Percentiles rank a stretch among this genome's conserved stretches.
These are phyloP conservation scores for Podospora sp. DNA, from an alignment of 495 filamentous ascomycete species.

Conservation along the genomic window DNA sequence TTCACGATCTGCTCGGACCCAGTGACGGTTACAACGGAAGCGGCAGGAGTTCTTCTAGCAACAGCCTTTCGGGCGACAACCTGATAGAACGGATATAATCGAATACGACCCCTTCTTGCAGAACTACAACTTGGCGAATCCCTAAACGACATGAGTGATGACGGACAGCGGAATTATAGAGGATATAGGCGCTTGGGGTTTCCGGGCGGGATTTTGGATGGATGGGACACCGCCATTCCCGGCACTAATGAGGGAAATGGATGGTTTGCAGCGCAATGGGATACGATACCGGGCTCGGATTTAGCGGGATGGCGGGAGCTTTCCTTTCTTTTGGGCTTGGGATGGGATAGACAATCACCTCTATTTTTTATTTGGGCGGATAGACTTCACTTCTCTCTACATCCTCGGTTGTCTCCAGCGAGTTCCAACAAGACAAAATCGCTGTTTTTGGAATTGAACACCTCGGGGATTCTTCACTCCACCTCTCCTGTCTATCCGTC, in stretches of 20 bases:
- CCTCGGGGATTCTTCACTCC: not conserved
- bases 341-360: slow-evolving; percentile 30
- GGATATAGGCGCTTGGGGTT: slow-evolving; percentile 24
- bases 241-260: slow-evolving; percentile 18
- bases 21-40: slow-evolving; percentile 60
- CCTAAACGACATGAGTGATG: slow-evolving; percentile 36
- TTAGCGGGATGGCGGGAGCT: slow-evolving; percentile 6
- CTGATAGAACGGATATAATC: slow-evolving; percentile 42
- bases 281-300: slow-evolving; percentile 7
- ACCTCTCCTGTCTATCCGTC: not conserved
- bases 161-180: slow-evolving; percentile 31
- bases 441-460: not conserved
- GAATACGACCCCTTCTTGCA: not conserved
- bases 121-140: slow-evolving; percentile 11
- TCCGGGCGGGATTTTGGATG: slow-evolving; percentile 24
- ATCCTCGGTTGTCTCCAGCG: not conserved
- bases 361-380: slow-evolving; percentile 21
- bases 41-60: slow-evolving; percentile 51
- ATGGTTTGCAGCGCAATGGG: slow-evolving; percentile 7
- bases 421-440: slow-evolving; percentile 11
- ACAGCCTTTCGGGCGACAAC: slow-evolving; percentile 50
- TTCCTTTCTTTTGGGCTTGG: not conserved
- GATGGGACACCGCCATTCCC: slow-evolving; percentile 18
- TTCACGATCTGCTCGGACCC: slow-evolving; percentile 80
- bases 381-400: slow-evolving; percentile 29